Evolutionary conservation across 2,329 filamentous ascomycete genomes (phyloP).

Genomic region (Pyricularia pennisetigena): DNA sequence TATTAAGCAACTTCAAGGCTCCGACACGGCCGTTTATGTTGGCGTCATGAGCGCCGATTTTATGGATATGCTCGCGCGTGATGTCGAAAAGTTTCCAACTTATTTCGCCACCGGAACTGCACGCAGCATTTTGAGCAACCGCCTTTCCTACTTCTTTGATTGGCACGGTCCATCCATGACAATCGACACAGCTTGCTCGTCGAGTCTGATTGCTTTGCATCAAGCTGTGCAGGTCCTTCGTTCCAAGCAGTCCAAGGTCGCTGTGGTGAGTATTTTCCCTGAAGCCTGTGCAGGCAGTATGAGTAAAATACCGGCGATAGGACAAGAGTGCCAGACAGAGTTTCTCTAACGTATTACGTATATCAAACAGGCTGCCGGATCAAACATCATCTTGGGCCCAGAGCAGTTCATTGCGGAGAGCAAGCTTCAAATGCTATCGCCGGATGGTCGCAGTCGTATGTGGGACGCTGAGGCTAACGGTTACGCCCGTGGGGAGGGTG

Average conservation of each 20-base stretch:
- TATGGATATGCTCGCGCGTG: constrained; percentile 10
- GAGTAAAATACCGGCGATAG: not conserved
- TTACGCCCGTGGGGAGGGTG: constrained; percentile 42
- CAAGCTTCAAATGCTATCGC: constrained; percentile 27
- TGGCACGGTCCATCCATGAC: constrained; percentile 23
- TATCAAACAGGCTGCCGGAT: constrained; percentile 18
- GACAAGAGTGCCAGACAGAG: too few relatives aligned
- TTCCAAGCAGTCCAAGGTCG: constrained; percentile 17
- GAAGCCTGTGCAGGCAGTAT: not conserved
- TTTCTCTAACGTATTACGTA: not conserved
- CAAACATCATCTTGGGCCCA: constrained; percentile 7
- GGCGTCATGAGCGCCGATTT: constrained; percentile 24
- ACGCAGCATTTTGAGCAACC: constrained; percentile 3
- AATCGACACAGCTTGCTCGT: constrained; percentile 26
- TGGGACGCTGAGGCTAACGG: constrained; percentile 38
- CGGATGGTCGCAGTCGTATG: constrained; percentile 24
- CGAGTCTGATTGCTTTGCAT: constrained; percentile 21
- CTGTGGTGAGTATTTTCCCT: constrained; percentile 12
- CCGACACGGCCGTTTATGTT: constrained; percentile 37
- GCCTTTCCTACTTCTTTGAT: constrained; percentile 25
- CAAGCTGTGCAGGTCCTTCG: constrained; percentile 21
- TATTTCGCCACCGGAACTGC: constrained; percentile 17
- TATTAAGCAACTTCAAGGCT: constrained; percentile 32
- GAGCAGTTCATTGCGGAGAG: constrained; percentile 16
- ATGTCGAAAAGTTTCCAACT: constrained; percentile 12